Percentiles rank a stretch among this genome's conserved stretches.
Conservation (phyloP, 2,329 filamentous ascomycete genomes). For the Fusarium sp. region DNA sequence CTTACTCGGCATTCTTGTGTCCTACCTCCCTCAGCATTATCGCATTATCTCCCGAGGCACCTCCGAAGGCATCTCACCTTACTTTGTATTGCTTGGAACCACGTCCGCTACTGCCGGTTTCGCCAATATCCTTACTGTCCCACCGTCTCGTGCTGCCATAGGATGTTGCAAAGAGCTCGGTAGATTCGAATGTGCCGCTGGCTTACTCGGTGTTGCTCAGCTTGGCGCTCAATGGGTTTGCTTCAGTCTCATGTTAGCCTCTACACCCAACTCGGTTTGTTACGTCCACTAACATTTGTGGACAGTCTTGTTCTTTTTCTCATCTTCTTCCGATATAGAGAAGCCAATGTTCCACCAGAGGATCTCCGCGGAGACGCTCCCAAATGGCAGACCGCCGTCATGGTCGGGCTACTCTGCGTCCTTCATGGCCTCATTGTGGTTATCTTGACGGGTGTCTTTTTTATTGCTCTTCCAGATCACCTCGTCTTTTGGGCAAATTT, state of each 20-base stretch:
- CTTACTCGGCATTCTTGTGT: constrained; percentile 87
- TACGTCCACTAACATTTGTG: constrained; percentile 17
- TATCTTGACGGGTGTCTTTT: constrained; percentile 76
- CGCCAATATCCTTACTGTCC: constrained; percentile 90
- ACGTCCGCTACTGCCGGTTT: constrained; percentile 90
- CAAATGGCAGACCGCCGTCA: constrained; percentile 82
- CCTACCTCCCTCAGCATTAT: constrained; percentile 94
- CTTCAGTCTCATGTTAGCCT: constrained; percentile 87
- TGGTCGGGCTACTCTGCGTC: constrained; percentile 79
- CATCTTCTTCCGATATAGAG: constrained; percentile 85
- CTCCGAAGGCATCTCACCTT: constrained; percentile 94
- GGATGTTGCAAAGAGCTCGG: constrained; percentile 87
- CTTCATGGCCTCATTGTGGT: constrained; percentile 79
- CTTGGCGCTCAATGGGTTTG: constrained; percentile 92
- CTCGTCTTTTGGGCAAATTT: constrained; percentile 86
- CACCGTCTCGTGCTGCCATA: constrained; percentile 85
- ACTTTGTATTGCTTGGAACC: constrained; percentile 93
- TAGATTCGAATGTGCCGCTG: constrained; percentile 85
- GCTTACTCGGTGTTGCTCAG: constrained; percentile 88
- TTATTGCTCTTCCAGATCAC: constrained; percentile 70
- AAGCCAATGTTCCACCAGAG: constrained; percentile 62
- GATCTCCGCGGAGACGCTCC: constrained; percentile 66
- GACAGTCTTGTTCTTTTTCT: constrained; percentile 89
- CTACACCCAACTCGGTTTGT: constrained; percentile 34
- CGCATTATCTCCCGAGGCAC: constrained; percentile 88